phyloP scores from a whole-genome alignment of 805 yeast genomes.

The Ogataea thermomethanolica region DNA sequence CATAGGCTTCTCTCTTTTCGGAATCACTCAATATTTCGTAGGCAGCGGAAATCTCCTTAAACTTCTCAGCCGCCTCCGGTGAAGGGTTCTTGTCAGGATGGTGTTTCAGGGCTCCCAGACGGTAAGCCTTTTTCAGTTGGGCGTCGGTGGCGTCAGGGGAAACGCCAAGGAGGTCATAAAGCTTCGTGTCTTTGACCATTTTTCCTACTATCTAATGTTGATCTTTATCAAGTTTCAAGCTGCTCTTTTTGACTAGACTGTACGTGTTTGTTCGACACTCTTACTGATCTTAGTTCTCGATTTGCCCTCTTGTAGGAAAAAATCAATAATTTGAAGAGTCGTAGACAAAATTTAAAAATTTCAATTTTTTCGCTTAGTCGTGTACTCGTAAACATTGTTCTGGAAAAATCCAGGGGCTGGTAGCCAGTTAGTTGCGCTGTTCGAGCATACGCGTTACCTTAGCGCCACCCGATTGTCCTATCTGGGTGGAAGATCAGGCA shows the following conservation, averaged over 20 bases:
- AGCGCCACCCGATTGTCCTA: no score
- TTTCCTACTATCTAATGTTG: slow-evolving; percentile 11
- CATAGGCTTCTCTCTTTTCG: slow-evolving; percentile 86
- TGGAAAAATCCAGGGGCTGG: slow-evolving; percentile 15
- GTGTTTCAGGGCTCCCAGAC: slow-evolving; percentile 74
- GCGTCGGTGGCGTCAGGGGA: slow-evolving; percentile 62
- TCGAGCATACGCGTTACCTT: neutral
- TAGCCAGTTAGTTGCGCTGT: neutral
- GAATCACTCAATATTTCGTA: slow-evolving; percentile 84
- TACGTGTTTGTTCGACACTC: neutral
- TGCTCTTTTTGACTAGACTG: neutral
- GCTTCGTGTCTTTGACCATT: slow-evolving; percentile 80
- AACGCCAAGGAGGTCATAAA: slow-evolving; percentile 72
- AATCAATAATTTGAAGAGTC: slow-evolving; percentile 1
- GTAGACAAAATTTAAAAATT: slow-evolving; percentile 14
- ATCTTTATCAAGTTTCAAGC: slow-evolving; percentile 1
- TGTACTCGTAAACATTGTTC: slow-evolving; percentile 9
- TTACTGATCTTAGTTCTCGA: neutral
- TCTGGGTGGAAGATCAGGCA: no score
- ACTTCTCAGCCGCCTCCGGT: slow-evolving; percentile 93
- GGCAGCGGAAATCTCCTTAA: slow-evolving; percentile 85
- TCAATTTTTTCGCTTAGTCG: slow-evolving; percentile 15
- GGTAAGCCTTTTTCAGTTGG: slow-evolving; percentile 78
- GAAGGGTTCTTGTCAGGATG: slow-evolving; percentile 83
- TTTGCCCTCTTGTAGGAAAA: slow-evolving; percentile 1